Conservation (phyloP, 116 monocot species). For the Dioscorea cayenensis region DNA sequence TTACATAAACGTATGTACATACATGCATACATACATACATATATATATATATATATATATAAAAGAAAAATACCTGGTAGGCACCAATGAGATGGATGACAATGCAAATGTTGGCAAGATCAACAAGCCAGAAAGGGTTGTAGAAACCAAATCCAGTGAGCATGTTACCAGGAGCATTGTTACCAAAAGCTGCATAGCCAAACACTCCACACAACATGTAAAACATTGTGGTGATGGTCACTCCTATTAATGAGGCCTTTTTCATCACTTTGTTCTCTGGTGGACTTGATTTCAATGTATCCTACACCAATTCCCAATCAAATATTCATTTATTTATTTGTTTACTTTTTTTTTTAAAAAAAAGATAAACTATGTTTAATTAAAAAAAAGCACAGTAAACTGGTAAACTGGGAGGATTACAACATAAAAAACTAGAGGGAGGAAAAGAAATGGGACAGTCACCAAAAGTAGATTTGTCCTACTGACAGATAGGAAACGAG, state of each 20-base stretch:
- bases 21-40: not conserved
- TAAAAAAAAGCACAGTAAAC: too few species aligned
- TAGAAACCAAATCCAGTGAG: slow-evolving; percentile 43
- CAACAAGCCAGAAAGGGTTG: slow-evolving; percentile 34
- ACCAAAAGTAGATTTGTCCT: too few species aligned
- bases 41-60: not conserved
- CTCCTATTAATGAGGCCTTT: slow-evolving; percentile 21
- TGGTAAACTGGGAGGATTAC: too few species aligned
- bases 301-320: slow-evolving; percentile 8
- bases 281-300: slow-evolving; percentile 24
- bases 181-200: slow-evolving; percentile 37
- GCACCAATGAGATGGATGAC: slow-evolving; percentile 32
- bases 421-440: too few species aligned
- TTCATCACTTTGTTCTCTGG: slow-evolving; percentile 40
- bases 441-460: too few species aligned
- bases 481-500: too few species aligned
- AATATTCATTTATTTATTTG: not conserved
- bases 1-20: too few species aligned
- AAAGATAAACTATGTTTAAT: too few species aligned
- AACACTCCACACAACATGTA: slow-evolving; percentile 33
- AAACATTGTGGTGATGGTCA: slow-evolving; percentile 22
- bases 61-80: slow-evolving; percentile 17
- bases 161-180: slow-evolving; percentile 30
- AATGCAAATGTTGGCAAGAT: slow-evolving; percentile 33
- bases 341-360: not conserved